Percentiles rank a stretch among this genome's conserved stretches.
Evolutionary conservation across 2,329 filamentous ascomycete species (phyloP).

Genomic region (Trichophyton mentagrophytes): DNA sequence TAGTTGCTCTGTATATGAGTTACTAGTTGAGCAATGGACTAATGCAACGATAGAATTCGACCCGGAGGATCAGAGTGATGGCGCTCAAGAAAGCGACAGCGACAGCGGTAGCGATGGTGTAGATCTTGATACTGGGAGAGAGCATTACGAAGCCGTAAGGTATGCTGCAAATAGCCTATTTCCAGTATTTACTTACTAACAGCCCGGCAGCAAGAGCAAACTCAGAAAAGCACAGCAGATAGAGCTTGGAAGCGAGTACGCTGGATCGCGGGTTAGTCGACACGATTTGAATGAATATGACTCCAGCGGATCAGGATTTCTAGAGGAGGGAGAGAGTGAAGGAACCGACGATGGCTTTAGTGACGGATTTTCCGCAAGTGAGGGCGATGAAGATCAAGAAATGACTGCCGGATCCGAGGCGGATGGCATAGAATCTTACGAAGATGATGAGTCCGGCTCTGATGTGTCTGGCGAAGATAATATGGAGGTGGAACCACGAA

Average conservation of each 20-base stretch:
- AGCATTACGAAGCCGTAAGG: constrained; percentile 75
- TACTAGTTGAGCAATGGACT: constrained; percentile 5
- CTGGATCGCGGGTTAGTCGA: constrained; percentile 62
- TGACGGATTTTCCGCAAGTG: constrained; percentile 24
- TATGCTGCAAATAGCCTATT: constrained; percentile 24
- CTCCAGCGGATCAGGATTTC: constrained; percentile 21
- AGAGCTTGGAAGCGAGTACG: constrained; percentile 65
- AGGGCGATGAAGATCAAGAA: constrained; percentile 23
- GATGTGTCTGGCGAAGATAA: constrained; percentile 17
- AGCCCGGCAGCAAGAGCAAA: constrained; percentile 55
- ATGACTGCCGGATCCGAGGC: constrained; percentile 23
- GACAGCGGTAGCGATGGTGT: constrained; percentile 37
- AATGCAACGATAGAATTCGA: constrained; percentile 53
- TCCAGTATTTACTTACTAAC: constrained; percentile 4
- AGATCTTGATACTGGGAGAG: constrained; percentile 50
- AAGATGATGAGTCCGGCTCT: constrained; percentile 18
- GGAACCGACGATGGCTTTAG: constrained; percentile 22
- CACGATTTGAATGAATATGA: constrained; percentile 44
- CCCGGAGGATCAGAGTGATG: constrained; percentile 55
- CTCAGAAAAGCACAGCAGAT: constrained; percentile 59
- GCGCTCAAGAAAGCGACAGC: constrained; percentile 43
- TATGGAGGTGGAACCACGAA: constrained; percentile 16
- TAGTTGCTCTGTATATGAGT: constrained; percentile 5
- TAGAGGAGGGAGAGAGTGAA: constrained; percentile 34
- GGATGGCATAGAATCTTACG: constrained; percentile 15